These are phyloP conservation scores for Akanthomyces lecanii DNA, from an alignment of 2,329 filamentous ascomycete genomes.

Conservation along the genomic window DNA sequence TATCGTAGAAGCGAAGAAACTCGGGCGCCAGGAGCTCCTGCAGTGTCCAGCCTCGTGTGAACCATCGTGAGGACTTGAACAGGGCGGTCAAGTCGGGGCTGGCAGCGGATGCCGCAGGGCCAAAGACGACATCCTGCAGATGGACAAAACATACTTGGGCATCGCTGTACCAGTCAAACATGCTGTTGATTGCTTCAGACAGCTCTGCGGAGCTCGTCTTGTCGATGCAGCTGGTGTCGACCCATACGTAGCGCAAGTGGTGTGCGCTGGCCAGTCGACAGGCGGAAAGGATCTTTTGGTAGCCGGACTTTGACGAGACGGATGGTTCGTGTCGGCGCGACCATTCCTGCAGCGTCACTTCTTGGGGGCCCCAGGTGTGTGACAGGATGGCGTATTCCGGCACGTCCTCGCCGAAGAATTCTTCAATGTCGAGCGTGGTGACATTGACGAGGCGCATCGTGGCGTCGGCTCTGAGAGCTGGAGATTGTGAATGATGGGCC, in stretches of 20 bases:
- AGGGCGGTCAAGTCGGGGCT: conserved; percentile 5
- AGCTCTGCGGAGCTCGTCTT: conserved; percentile 7
- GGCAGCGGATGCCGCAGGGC: conserved; percentile 12
- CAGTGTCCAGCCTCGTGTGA: conserved; percentile 16
- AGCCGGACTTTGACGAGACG: not conserved
- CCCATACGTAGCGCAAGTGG: conserved; percentile 26
- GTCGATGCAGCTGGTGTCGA: conserved; percentile 21
- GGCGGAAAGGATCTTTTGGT: not conserved
- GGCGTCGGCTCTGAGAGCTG: not conserved
- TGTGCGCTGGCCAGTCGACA: not conserved
- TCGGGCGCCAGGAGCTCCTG: conserved; percentile 26
- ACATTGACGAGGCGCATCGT: conserved; percentile 1
- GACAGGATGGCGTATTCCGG: conserved; percentile 25
- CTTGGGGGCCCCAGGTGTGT: conserved; percentile 22
- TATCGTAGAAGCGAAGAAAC: conserved; percentile 23
- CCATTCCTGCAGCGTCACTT: not conserved
- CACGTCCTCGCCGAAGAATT: conserved; percentile 12
- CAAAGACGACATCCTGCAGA: not conserved
- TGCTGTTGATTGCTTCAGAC: not conserved
- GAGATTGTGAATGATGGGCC: not conserved
- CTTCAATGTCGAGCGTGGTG: not conserved
- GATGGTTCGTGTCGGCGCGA: not conserved
- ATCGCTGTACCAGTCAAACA: not conserved
- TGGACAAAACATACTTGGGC: not conserved
- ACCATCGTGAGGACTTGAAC: conserved; percentile 22